Base-by-base conservation (phyloP, 176 grass and related monocot genomes). In the Elymus sibiricus region DNA sequence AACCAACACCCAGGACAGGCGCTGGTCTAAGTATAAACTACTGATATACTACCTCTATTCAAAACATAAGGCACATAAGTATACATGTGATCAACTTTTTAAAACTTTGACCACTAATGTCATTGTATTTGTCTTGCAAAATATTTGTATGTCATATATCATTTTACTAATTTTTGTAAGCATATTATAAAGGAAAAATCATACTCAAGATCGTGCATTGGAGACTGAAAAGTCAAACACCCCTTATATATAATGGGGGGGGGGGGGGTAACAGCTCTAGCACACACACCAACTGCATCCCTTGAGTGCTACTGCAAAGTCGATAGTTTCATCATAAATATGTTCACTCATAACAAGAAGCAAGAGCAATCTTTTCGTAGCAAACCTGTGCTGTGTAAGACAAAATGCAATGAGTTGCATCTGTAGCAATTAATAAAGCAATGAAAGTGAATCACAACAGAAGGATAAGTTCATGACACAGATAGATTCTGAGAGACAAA, bases 391-490 rank as follows among this genome's bases (percentile, higher is more conserved):
- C 14, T 6, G 16, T 83, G 31, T 1, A 83, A 40, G 51, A 32
- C 37, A 73, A 64, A 63, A 17, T 15, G 19, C 17, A 62, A 62
- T 60, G 11, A 10, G 29, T 39, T 39, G 51, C n/a, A 19, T 53
- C 49, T 53, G 49, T 53, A 19, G 49, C 49, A 53, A 53, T 53
- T 53, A 53, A 21, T 64, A 80, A 74, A 65, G 67, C 43, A 39
- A 38, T 42, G 51, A 42, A n/a, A 81, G 31, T 72, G 43, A 14
- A 16, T 55, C 5, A 76, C 44, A 62, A 81, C 46, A 31, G 42
- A 64, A 75, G 51, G 56, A 80, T 37, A 55, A 58, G 22, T 81
- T 77, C 15, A 82, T 44, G 77, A 17, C 12, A 64, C 46, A 76
- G 73, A 84, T 60, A 56, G 55, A 58, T 31, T 60, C 28, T 4